Conservation (phyloP, 1,139 yeast genomes). For the Yamadazyma kanchanaburiensis region DNA sequence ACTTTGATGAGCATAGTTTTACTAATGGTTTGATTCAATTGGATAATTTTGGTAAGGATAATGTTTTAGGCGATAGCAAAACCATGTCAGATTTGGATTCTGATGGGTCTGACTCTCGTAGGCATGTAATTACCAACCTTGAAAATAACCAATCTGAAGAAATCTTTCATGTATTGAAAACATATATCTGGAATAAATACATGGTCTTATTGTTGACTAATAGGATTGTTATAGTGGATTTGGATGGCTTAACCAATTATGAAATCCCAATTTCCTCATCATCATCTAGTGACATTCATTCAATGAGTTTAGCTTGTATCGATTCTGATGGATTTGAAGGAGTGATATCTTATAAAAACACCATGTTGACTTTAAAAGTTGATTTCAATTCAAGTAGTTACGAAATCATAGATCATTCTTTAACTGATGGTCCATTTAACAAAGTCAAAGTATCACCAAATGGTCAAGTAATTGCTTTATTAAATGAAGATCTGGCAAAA, state of each 20-base stretch:
- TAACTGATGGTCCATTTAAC: constrained; percentile 60
- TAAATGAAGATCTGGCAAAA: constrained; percentile 38
- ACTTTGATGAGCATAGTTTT: constrained; percentile 49
- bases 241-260: constrained; percentile 22
- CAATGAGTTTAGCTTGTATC: constrained; percentile 14
- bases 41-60: constrained; percentile 31
- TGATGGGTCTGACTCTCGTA: not conserved
- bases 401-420: constrained; percentile 30
- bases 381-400: constrained; percentile 21
- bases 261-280: constrained; percentile 19
- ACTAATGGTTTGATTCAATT: constrained; percentile 33
- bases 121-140: constrained; percentile 26
- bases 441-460: constrained; percentile 56
- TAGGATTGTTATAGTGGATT: constrained; percentile 25
- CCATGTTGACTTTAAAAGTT: constrained; percentile 26
- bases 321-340: constrained; percentile 19
- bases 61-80: constrained; percentile 5
- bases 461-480: constrained; percentile 58
- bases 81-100: not conserved
- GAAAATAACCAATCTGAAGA: constrained; percentile 33
- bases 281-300: not conserved
- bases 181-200: constrained; percentile 21
- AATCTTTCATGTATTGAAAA: constrained; percentile 21
- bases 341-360: constrained; percentile 25
- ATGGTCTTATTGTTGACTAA: constrained; percentile 30